Evolutionary conservation across 345 rosid genomes (phyloP), one percentile per base, ranked within the genome.

Genomic region (Hibiscus trionum): DNA sequence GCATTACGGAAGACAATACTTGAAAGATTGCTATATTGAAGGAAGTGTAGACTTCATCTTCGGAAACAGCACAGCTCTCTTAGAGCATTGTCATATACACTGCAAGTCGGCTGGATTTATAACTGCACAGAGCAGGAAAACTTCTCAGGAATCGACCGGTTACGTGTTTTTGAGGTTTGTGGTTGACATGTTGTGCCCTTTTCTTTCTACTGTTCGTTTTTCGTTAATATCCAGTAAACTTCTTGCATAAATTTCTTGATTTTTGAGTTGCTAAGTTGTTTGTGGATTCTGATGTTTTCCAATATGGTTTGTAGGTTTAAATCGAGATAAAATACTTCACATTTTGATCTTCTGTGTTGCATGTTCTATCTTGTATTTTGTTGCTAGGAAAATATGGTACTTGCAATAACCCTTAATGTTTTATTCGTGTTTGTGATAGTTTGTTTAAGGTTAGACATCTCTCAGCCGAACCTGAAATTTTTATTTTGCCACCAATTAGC

Each of bases 31-130:
- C 74, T 95, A 95, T 37, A 77, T 93, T 2, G 99, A 95, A 66
- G 99, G 99, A 75, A 87, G 94, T 1, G 94, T 90, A 58, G 99
- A 93, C 84, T 91, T 93, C 84, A 93, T 93, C 68, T 95, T 96
- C 58, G 99, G 98, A 74, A 96, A 96, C 71, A 96, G 96, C 75
- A 93, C 97, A 0, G 91, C 98, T 11, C 88, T 93, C 21, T 80
- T 96, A 80, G 99, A 96, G 88, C 93, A 95, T 64, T 93, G 99
- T 69, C 99, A 95, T 75, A 89, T 95, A 73, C 88, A 95, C 78
- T 95, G 98, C 91, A 95, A 93, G 80, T 79, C 97, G 16, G 86
- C 81, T 17, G 98, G 98, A 63, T 93, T 68, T 76, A 80, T 95
- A 66, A 93, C 98, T 58, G 98, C 99, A 52, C 99, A 95, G 52